Evolutionary conservation across 768 basidiomycete species (phyloP), one percentile per base, ranked within the genome.

Genomic region (Termitomyces sp.): DNA sequence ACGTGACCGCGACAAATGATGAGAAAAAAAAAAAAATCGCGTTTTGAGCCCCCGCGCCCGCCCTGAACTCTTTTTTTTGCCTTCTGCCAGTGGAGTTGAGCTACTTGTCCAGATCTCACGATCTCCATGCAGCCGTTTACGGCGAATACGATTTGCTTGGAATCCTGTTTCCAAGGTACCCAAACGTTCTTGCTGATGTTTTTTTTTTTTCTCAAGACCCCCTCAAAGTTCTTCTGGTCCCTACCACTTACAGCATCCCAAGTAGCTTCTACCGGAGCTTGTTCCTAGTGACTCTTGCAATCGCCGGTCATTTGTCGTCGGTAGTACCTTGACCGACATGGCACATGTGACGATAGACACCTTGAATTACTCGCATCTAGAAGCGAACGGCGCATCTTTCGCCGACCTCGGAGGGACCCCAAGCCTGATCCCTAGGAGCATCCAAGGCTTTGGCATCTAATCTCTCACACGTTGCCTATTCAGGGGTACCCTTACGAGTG

Each of bases 1-100:
- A 56, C 55, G 55, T 56, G 49, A 56, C 43, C 55, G 55, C 50
- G 55, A 51, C 48, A 50, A 40, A 26, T 23, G 26, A 50, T n/a
- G n/a, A n/a, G n/a, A n/a, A n/a, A n/a, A n/a, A 10, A 31, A 35
- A 19, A 31, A 35, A 19, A 12, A n/a, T 23, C 30, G 35, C 31
- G 44, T 17, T 17, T 41, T 14, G 11, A 48, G 35, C 54, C 23
- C 23, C 23, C 23, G 23, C 23, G 23, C 23, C 46, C 28, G 47
- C 47, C 46, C 48, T 43, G 47, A 40, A 48, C 38, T 23, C 23
- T 10, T 11, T 33, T 33, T 8, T 30, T 30, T 5, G 5, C 3
- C 30, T 30, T 30, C 30, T 30, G 30, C 31, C 14, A 40, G 2
- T 2, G 10, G 31, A 3, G 31, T 4, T 3, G 31, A 3, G 31